These are phyloP conservation scores for Hypoxylon lienhwacheense DNA, from an alignment of 495 filamentous ascomycete genomes.

Conservation along the genomic window DNA sequence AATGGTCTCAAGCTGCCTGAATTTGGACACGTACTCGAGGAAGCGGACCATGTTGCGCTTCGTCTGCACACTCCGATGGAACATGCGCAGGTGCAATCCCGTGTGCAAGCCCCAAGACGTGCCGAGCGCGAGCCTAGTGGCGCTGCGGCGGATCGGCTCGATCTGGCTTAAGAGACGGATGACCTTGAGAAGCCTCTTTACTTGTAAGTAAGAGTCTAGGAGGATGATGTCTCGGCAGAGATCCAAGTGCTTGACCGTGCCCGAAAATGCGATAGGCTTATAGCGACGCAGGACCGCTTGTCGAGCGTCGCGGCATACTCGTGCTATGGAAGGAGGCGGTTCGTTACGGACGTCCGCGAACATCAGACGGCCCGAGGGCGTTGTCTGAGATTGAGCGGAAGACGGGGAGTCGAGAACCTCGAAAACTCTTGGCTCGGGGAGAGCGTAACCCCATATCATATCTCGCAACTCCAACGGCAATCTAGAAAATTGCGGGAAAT, in stretches of 20 bases:
- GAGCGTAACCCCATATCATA: slow-evolving; percentile 48
- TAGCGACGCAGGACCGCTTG: slow-evolving; percentile 52
- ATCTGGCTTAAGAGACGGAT: slow-evolving; percentile 54
- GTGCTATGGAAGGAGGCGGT: slow-evolving; percentile 49
- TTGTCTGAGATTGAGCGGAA: slow-evolving; percentile 42
- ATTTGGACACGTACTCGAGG: slow-evolving; percentile 47
- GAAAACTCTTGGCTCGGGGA: slow-evolving; percentile 51
- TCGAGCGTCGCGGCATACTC: slow-evolving; percentile 52
- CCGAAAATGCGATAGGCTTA: slow-evolving; percentile 50
- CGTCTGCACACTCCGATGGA: slow-evolving; percentile 47
- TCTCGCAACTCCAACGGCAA: slow-evolving; percentile 37
- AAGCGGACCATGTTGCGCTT: slow-evolving; percentile 53
- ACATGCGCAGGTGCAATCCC: slow-evolving; percentile 50
- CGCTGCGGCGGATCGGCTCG: slow-evolving; percentile 47
- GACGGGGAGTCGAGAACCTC: slow-evolving; percentile 52
- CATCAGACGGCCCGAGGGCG: slow-evolving; percentile 48
- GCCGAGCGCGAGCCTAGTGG: slow-evolving; percentile 48
- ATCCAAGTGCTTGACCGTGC: slow-evolving; percentile 52
- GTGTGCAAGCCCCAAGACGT: slow-evolving; percentile 53
- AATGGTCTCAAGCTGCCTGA: slow-evolving; percentile 45
- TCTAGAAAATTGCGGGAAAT: slow-evolving; percentile 36
- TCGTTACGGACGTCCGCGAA: slow-evolving; percentile 53
- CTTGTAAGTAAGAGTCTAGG: slow-evolving; percentile 54
- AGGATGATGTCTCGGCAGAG: slow-evolving; percentile 51
- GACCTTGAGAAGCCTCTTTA: slow-evolving; percentile 51